Conservation (phyloP, 371 early-diverging fungal genomes). For the Thermomucor indicae-seudaticae region DNA sequence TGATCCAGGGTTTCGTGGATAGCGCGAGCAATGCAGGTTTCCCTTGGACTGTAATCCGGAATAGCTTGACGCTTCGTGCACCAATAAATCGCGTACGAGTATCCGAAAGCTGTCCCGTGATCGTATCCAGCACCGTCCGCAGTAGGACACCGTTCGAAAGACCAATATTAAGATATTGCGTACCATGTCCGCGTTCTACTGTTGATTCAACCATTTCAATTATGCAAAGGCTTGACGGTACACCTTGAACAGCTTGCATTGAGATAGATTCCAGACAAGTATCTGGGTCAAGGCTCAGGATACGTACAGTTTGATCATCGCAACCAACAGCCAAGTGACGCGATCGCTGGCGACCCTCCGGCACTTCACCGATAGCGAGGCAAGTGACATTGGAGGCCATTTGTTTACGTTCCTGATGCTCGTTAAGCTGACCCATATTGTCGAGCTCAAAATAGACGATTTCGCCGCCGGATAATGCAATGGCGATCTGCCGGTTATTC, state of each 20-base stretch:
- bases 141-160: slow-evolving; percentile 86
- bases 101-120: slow-evolving; percentile 83
- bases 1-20: slow-evolving; percentile 88
- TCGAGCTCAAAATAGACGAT: slow-evolving; percentile 94
- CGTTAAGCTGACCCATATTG: slow-evolving; percentile 79
- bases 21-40: slow-evolving; percentile 78
- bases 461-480: slow-evolving; percentile 83
- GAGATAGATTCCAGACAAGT: slow-evolving; percentile 73
- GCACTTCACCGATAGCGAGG: slow-evolving; percentile 78
- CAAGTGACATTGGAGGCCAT: slow-evolving; percentile 71
- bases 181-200: slow-evolving; percentile 54
- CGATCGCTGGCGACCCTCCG: slow-evolving; percentile 75
- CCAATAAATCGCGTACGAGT: slow-evolving; percentile 90
- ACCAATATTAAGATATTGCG: slow-evolving; percentile 85
- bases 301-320: slow-evolving; percentile 88
- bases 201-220: slow-evolving; percentile 76
- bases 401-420: slow-evolving; percentile 77
- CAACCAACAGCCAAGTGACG: slow-evolving; percentile 90
- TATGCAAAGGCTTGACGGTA: slow-evolving; percentile 57
- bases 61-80: slow-evolving; percentile 77
- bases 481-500: slow-evolving; percentile 78
- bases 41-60: slow-evolving; percentile 63
- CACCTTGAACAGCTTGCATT: slow-evolving; percentile 70
- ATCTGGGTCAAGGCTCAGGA: slow-evolving; percentile 81
- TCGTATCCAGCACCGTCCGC: slow-evolving; percentile 82